Conservation (phyloP, 2,329 filamentous ascomycete species). For the Cryphonectria carpinicola region DNA sequence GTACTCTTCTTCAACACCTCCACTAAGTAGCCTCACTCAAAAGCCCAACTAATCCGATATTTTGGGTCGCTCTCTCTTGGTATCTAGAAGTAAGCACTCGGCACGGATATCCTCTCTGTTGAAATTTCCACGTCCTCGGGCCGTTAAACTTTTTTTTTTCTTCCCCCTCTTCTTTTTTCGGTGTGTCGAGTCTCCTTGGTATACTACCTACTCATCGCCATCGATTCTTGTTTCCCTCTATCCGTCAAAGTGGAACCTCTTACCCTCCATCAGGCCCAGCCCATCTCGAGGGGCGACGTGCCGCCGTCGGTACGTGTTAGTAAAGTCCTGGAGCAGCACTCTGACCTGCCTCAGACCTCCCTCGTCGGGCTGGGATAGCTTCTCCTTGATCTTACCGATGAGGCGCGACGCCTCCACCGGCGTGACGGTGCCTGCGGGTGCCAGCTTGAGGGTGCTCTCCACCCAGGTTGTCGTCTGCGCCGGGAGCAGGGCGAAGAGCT, state of each 20-base stretch:
- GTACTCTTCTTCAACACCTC: not conserved
- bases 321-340: constrained; percentile 91
- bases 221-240: constrained; percentile 36
- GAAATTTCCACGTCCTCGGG: not conserved
- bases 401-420: constrained; percentile 80
- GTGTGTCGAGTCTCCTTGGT: not conserved
- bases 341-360: constrained; percentile 75
- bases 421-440: constrained; percentile 82
- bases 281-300: constrained; percentile 96
- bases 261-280: constrained; percentile 82
- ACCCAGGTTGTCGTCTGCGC: constrained; percentile 81
- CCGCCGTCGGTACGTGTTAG: constrained; percentile 87
- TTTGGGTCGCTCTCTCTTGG: not conserved
- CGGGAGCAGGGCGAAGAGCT: constrained; percentile 85
- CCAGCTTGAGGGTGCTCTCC: constrained; percentile 77
- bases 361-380: constrained; percentile 66
- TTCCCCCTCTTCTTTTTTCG: not conserved
- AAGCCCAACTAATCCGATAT: not conserved
- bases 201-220: not conserved
- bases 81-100: constrained; percentile 1
- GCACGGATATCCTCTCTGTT: not conserved
- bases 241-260: constrained; percentile 79
- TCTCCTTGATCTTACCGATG: constrained; percentile 78
- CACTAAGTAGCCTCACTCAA: not conserved
- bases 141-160: not conserved